phyloP scores from a whole-genome alignment of 331 rosid species.

The Phaseolus coccineus region DNA sequence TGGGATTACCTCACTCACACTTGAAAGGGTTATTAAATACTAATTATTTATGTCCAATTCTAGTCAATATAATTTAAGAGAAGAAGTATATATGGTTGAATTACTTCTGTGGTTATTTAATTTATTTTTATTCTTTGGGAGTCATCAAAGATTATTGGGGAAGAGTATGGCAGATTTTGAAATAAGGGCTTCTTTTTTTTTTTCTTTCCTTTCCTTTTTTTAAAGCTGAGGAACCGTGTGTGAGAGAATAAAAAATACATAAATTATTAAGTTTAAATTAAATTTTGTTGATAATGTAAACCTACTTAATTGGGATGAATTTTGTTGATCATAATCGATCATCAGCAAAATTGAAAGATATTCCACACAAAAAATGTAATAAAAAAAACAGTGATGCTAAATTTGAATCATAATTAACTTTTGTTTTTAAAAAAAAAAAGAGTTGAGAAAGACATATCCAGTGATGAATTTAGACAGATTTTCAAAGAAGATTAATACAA shows the following conservation, averaged over 20 bases:
- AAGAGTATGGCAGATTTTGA: not conserved
- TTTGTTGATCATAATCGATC: too few species aligned
- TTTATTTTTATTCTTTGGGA: conserved; percentile 36
- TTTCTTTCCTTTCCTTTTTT: not conserved
- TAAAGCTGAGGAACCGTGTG: not conserved
- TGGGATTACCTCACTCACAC: conserved; percentile 54
- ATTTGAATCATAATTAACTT: too few species aligned
- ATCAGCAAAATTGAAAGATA: too few species aligned
- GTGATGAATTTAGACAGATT: not conserved
- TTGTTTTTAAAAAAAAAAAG: not conserved
- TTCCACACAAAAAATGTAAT: too few species aligned
- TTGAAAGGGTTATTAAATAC: conserved; percentile 46
- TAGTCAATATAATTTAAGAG: not conserved
- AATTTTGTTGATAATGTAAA: conserved; percentile 17
- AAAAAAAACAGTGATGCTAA: too few species aligned
- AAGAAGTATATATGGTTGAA: conserved; percentile 12
- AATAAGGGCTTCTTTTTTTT: not conserved
- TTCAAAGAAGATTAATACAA: not conserved
- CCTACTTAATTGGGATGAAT: not conserved
- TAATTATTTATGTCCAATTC: conserved; percentile 31
- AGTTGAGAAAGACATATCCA: not conserved
- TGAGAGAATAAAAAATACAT: not conserved
- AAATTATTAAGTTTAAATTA: conserved; percentile 12
- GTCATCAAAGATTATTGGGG: conserved; percentile 36
- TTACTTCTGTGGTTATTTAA: conserved; percentile 30